phyloP scores from a whole-genome alignment of 768 basidiomycete species.

The Russula earlei region DNA sequence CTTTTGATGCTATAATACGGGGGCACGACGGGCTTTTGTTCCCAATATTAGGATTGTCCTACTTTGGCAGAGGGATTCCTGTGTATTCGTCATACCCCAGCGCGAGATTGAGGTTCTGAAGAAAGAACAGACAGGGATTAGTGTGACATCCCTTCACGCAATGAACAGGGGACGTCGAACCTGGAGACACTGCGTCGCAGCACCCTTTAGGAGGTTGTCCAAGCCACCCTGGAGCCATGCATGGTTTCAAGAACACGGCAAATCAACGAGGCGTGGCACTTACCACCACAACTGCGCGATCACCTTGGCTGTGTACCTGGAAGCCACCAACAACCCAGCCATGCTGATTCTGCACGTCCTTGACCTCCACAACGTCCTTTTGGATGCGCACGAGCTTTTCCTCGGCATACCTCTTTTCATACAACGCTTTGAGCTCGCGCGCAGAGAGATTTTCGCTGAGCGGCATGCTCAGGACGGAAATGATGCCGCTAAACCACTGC shows the following conservation, averaged over 20 bases:
- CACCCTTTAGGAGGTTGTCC: slow-evolving; percentile 95
- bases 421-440: slow-evolving; percentile 60
- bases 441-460: slow-evolving; percentile 60
- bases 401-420: slow-evolving; percentile 62
- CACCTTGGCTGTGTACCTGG: slow-evolving; percentile 83
- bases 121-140: too few species aligned
- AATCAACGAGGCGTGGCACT: slow-evolving; percentile 26
- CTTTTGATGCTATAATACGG: background rate
- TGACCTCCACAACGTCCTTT: slow-evolving; percentile 62
- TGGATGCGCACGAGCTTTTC: slow-evolving; percentile 67
- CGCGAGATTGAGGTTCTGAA: slow-evolving; percentile 80
- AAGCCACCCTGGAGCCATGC: slow-evolving; percentile 62
- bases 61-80: slow-evolving; percentile 48
- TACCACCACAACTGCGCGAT: slow-evolving; percentile 90
- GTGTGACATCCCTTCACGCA: background rate
- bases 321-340: slow-evolving; percentile 89
- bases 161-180: slow-evolving; percentile 33
- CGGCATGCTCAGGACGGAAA: slow-evolving; percentile 79
- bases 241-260: background rate
- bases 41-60: background rate
- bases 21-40: too few species aligned
- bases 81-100: slow-evolving; percentile 80
- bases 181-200: slow-evolving; percentile 97
- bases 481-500: slow-evolving; percentile 95
- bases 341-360: slow-evolving; percentile 73